Base-by-base conservation (phyloP, 352 stramenopile genomes). In the Pythium apleroticum region DNA sequence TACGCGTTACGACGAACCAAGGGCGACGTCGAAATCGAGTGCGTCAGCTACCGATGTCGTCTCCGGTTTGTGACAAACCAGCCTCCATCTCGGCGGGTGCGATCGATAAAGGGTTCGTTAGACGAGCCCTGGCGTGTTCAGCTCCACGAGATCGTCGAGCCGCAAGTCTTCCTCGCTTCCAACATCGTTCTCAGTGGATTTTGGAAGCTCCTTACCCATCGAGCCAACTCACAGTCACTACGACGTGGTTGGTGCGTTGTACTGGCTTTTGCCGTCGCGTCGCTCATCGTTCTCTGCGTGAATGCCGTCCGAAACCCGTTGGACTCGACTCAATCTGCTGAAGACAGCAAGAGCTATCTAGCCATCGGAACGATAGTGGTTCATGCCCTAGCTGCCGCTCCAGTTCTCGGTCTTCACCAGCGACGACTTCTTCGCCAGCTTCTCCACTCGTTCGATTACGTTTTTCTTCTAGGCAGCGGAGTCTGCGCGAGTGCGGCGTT, bases 71-170 rank as follows among this genome's bases (percentile, higher is more conserved):
- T 37, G 1, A 6, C 20, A 30, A 22, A 24, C n/a, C 19, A 52
- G 22, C 45, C 45, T 4, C 8, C 8, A 24, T n/a, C 20, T 5
- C 28, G 28, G 22, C 9, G 35, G 22, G 15, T 25, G 2, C 22
- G 20, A n/a, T 35, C 24, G 17, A 10, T 22, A 15, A 33, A 35
- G 14, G 30, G 14, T 45, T 49, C 53, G 6, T 30, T 45, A 19
- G 25, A 39, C 15, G 52, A 57, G 12, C 28, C 31, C 17, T 35
- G 25, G 33, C 35, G 39, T 22, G 35, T 60, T 20, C 33, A 52
- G 22, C 33, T 60, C 25, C 54, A 35, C 54, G 54, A 24, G 11
- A 52, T 52, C 22, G 45, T 52, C 15, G 20, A 28, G 14, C 45
- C 20, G 12, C 45, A 52, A 3, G 20, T 31, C 9, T 31, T 52